Percentiles rank a stretch among this genome's conserved stretches.
Evolutionary conservation across 352 stramenopile species (phyloP).

Genomic region (Phytophthora cryptogea): DNA sequence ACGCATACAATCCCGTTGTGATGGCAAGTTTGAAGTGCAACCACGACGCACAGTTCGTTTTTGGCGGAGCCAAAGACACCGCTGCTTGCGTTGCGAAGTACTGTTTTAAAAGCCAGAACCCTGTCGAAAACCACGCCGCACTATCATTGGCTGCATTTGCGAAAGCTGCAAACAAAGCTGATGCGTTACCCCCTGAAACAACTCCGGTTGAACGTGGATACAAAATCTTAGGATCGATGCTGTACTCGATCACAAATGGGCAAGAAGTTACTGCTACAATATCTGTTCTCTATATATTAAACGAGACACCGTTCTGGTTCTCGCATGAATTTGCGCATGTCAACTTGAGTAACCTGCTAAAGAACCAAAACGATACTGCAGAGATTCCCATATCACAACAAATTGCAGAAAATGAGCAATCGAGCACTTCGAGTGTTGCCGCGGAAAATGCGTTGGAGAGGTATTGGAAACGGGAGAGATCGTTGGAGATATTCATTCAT

Average conservation of each 20-base stretch:
- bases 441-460: constrained; percentile 7
- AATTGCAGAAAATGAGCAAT: not conserved
- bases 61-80: no score
- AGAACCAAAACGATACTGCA: not conserved
- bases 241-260: constrained; percentile 21
- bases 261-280: constrained; percentile 23
- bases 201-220: constrained; percentile 9
- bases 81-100: constrained; percentile 28
- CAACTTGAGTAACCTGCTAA: constrained; percentile 3
- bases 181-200: constrained; percentile 5
- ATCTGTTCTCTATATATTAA: constrained; percentile 15
- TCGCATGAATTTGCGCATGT: constrained; percentile 19
- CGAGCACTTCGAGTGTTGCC: not conserved
- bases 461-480: constrained; percentile 3
- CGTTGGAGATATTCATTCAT: constrained; percentile 1
- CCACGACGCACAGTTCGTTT: no score
- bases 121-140: constrained; percentile 24
- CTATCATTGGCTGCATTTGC: constrained; percentile 21
- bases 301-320: constrained; percentile 24
- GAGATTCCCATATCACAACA: constrained; percentile 1
- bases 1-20: not conserved
- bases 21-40: not conserved
- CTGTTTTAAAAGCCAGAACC: constrained; percentile 35
- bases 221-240: constrained; percentile 19
- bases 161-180: constrained; percentile 1